These are phyloP conservation scores for Hyphopichia pseudoburtonii DNA, from an alignment of 1,139 yeast genomes.

Conservation along the genomic window DNA sequence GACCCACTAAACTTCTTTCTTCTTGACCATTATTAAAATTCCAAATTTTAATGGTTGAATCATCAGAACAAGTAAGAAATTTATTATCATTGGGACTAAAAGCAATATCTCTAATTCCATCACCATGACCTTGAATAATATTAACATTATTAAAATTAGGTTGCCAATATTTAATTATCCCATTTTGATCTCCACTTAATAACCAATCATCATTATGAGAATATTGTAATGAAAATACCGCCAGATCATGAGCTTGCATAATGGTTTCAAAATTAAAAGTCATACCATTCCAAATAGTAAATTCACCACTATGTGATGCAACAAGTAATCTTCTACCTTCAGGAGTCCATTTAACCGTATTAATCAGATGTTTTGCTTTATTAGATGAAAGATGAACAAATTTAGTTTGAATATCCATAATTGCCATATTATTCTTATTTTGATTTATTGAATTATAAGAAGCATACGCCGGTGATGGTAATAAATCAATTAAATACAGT, in stretches of 20 bases:
- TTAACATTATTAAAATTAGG: slow-evolving; percentile 96
- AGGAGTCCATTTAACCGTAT: slow-evolving; percentile 93
- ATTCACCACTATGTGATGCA: slow-evolving; percentile 92
- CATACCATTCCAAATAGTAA: slow-evolving; percentile 95
- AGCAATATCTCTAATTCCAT: slow-evolving; percentile 82
- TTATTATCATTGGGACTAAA: slow-evolving; percentile 90
- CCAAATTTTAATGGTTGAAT: slow-evolving; percentile 87
- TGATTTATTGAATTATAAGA: slow-evolving; percentile 22
- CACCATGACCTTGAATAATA: slow-evolving; percentile 74
- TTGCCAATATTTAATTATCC: slow-evolving; percentile 92
- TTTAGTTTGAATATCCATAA: slow-evolving; percentile 68
- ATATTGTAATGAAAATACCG: slow-evolving; percentile 76
- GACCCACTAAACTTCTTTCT: slow-evolving; percentile 81
- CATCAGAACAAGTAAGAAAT: slow-evolving; percentile 91
- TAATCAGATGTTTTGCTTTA: slow-evolving; percentile 88
- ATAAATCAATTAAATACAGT: slow-evolving; percentile 66
- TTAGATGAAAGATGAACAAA: slow-evolving; percentile 90
- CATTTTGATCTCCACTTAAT: slow-evolving; percentile 90
- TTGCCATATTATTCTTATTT: slow-evolving; percentile 42
- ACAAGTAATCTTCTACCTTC: slow-evolving; percentile 90
- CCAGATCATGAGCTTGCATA: slow-evolving; percentile 97
- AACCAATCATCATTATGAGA: slow-evolving; percentile 95
- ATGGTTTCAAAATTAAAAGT: slow-evolving; percentile 95
- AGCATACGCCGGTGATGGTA: slow-evolving; percentile 69
- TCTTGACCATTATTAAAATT: slow-evolving; percentile 87